phyloP scores from a whole-genome alignment of 2,329 filamentous ascomycete species.

The Purpureocillium takamizusanense region DNA sequence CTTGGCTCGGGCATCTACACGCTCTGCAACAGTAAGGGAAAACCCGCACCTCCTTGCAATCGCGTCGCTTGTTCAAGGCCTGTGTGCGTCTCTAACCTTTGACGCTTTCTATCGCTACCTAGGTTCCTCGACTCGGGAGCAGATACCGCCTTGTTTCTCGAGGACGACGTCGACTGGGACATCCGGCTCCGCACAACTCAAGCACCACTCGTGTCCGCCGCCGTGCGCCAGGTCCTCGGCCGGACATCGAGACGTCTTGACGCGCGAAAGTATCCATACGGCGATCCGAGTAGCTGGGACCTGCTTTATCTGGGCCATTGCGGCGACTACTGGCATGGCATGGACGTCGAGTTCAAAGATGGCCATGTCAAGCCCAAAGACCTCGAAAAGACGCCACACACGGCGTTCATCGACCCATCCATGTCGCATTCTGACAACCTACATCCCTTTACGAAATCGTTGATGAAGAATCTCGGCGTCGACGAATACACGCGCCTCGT shows the following conservation, averaged over 20 bases:
- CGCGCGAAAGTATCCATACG: not conserved
- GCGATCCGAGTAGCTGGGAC: not conserved
- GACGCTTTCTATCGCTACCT: not conserved
- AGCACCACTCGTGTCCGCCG: not conserved
- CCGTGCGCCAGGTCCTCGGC: not conserved
- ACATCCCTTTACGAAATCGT: not conserved
- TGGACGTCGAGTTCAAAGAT: not conserved
- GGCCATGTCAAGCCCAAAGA: conserved; percentile 1
- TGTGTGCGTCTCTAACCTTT: too few relatives aligned
- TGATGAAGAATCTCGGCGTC: conserved; percentile 1
- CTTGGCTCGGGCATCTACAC: conserved; percentile 1
- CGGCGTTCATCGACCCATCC: not conserved
- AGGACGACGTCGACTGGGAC: conserved; percentile 3
- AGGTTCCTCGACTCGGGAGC: conserved; percentile 2
- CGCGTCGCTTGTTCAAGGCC: too few relatives aligned
- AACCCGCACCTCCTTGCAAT: not conserved
- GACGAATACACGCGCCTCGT: not conserved
- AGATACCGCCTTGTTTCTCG: conserved; percentile 1
- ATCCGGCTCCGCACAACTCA: conserved; percentile 1
- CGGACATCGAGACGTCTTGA: not conserved
- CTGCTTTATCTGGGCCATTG: conserved; percentile 2
- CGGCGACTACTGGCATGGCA: conserved; percentile 2
- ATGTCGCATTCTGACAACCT: not conserved
- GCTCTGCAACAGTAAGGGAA: too few relatives aligned
- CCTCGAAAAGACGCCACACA: conserved; percentile 1